A percentile compares a stretch with the other conserved stretches of the same genome.
Conservation (phyloP, 495 filamentous ascomycete genomes). For the Aspergillus kassunensis region DNA sequence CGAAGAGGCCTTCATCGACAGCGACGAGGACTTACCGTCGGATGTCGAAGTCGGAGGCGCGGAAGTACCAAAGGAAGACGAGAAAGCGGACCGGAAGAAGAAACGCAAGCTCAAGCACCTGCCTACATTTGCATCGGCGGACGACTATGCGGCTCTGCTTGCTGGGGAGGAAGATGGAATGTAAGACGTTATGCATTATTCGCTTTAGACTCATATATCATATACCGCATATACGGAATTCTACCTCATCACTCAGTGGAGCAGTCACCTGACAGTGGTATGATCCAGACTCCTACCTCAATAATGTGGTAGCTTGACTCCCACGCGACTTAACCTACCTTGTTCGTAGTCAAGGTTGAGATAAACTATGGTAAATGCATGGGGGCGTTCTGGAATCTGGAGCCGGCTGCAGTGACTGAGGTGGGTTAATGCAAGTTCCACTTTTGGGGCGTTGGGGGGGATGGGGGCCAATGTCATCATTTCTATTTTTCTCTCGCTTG, state of each 20-base stretch:
- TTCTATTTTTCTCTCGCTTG: no score
- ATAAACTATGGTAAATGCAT: no score
- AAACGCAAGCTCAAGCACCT: conserved; percentile 80
- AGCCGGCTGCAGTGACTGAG: background rate
- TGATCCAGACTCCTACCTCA: background rate
- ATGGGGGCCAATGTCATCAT: conserved; percentile 5
- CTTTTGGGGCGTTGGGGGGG: no score
- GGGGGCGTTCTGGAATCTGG: background rate
- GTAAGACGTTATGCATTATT: conserved; percentile 18
- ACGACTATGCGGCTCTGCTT: conserved; percentile 89
- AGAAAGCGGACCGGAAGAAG: conserved; percentile 59
- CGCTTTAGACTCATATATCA: no score
- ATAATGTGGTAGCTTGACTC: background rate
- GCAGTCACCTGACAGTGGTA: conserved; percentile 1
- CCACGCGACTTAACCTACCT: background rate
- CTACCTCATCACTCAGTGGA: no score
- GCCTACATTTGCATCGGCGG: conserved; percentile 85
- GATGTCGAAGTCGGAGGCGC: conserved; percentile 45
- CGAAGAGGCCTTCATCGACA: conserved; percentile 50
- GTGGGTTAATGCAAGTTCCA: no score
- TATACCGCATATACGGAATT: no score
- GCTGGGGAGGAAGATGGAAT: conserved; percentile 66
- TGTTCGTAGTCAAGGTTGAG: no score
- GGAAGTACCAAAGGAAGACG: conserved; percentile 36
- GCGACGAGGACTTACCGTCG: conserved; percentile 52